These are phyloP conservation scores for Elaeagnus macrophylla DNA, from an alignment of 306 rosid genomes.

Conservation along the genomic window DNA sequence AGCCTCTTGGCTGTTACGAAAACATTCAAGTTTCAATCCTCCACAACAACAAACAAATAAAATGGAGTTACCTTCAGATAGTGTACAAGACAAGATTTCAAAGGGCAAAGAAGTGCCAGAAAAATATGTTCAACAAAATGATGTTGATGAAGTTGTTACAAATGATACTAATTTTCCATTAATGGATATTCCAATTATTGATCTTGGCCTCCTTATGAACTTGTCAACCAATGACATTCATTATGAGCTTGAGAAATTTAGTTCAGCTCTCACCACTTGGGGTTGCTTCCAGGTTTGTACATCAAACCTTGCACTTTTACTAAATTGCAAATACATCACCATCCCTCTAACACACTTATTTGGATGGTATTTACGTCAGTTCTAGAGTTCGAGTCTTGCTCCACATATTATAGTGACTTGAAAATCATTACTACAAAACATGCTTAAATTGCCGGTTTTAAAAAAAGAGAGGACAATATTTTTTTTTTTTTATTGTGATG, in stretches of 20 bases:
- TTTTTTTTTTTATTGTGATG: too few relatives aligned
- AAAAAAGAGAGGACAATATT: too few relatives aligned
- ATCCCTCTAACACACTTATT: too few relatives aligned
- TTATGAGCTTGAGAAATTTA: conserved; percentile 1
- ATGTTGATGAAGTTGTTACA: background rate
- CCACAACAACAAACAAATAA: too few relatives aligned
- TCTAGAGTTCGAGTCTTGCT: too few relatives aligned
- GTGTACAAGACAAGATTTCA: conserved; percentile 7
- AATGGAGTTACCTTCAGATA: background rate
- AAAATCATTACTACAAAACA: too few relatives aligned
- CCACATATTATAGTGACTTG: too few relatives aligned
- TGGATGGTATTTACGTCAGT: too few relatives aligned
- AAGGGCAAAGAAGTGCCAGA: conserved; percentile 3
- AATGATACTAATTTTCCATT: background rate
- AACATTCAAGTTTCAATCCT: too few relatives aligned
- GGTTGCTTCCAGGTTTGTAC: conserved; percentile 9
- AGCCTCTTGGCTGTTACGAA: too few relatives aligned
- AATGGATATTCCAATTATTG: background rate
- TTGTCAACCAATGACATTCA: background rate
- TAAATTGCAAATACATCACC: too few relatives aligned
- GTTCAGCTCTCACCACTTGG: background rate
- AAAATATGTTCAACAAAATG: background rate
- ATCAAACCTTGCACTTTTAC: background rate
- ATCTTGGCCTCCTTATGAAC: background rate
- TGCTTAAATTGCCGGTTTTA: too few relatives aligned